These are phyloP conservation scores for Pochonia chlamydosporia DNA, from an alignment of 2,329 filamentous ascomycete species.

Conservation along the genomic window DNA sequence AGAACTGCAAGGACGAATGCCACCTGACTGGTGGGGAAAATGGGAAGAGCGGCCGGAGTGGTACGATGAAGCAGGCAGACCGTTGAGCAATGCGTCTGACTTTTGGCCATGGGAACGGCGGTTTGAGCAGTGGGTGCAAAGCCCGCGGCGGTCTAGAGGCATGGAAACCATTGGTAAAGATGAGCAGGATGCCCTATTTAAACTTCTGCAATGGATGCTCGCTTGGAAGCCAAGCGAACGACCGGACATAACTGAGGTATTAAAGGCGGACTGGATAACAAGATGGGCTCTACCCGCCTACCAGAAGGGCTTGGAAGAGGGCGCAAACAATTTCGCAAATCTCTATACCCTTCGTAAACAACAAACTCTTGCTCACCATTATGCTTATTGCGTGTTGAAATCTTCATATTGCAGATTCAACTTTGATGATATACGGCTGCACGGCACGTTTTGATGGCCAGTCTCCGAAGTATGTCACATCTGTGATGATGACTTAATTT, in stretches of 20 bases:
- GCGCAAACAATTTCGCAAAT: too few relatives aligned
- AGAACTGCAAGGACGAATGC: conserved; percentile 9
- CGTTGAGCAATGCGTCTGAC: conserved; percentile 9
- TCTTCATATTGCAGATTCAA: too few relatives aligned
- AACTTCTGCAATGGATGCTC: conserved; percentile 12
- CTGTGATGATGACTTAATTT: too few relatives aligned
- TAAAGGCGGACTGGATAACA: conserved; percentile 10
- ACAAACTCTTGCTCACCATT: too few relatives aligned
- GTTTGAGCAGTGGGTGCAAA: conserved; percentile 15
- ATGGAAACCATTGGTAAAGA: conserved; percentile 10
- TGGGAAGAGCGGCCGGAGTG: conserved; percentile 15
- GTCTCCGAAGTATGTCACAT: too few relatives aligned
- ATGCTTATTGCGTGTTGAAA: too few relatives aligned
- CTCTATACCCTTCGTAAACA: too few relatives aligned
- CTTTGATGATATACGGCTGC: too few relatives aligned
- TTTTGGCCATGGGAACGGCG: conserved; percentile 13
- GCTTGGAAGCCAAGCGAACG: conserved; percentile 13
- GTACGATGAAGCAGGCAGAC: conserved; percentile 13
- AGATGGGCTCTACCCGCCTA: conserved; percentile 14
- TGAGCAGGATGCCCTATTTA: conserved; percentile 10
- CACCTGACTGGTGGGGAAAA: conserved; percentile 16
- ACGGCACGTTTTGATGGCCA: too few relatives aligned
- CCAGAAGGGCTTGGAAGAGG: neutral
- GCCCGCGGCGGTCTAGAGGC: conserved; percentile 6
- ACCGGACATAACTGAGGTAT: conserved; percentile 8